Evolutionary conservation across 2,329 filamentous ascomycete species (phyloP).

Genomic region (Neopestalotiopsis clavispora): DNA sequence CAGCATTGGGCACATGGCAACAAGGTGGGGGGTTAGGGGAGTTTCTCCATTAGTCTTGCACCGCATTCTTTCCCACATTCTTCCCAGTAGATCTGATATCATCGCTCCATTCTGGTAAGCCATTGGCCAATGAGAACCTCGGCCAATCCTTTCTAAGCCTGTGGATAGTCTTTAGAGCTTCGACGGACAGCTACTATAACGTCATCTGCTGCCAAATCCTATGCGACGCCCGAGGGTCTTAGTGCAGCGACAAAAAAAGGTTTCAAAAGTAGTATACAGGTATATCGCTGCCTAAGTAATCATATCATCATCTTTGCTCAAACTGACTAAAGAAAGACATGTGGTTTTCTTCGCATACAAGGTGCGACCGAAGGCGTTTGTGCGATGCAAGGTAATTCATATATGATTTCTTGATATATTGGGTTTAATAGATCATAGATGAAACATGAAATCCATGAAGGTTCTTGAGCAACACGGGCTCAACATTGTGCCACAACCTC

Average conservation of each 20-base stretch:
- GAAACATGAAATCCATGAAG: too few species aligned
- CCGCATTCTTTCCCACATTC: background rate
- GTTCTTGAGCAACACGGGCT: too few species aligned
- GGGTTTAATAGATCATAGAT: too few species aligned
- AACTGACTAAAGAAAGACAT: background rate
- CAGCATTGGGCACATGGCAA: too few species aligned
- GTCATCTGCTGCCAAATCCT: background rate
- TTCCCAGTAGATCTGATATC: background rate
- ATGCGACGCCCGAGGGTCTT: too few species aligned
- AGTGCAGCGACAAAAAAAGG: too few species aligned
- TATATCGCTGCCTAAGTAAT: background rate
- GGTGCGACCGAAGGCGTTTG: background rate
- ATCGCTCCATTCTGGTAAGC: background rate
- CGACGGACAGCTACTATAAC: background rate
- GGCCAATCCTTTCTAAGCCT: background rate
- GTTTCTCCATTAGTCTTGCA: too few species aligned
- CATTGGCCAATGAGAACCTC: slow-evolving; percentile 28
- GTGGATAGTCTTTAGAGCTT: background rate
- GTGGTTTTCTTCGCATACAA: background rate
- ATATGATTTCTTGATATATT: too few species aligned
- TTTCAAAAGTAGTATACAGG: too few species aligned
- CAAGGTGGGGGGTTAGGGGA: too few species aligned
- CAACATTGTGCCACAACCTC: too few species aligned
- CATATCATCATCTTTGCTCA: background rate
- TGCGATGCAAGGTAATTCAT: background rate